These are phyloP conservation scores for Primulina huaijiensis DNA, from an alignment of 257 asterid genomes.

Conservation along the genomic window DNA sequence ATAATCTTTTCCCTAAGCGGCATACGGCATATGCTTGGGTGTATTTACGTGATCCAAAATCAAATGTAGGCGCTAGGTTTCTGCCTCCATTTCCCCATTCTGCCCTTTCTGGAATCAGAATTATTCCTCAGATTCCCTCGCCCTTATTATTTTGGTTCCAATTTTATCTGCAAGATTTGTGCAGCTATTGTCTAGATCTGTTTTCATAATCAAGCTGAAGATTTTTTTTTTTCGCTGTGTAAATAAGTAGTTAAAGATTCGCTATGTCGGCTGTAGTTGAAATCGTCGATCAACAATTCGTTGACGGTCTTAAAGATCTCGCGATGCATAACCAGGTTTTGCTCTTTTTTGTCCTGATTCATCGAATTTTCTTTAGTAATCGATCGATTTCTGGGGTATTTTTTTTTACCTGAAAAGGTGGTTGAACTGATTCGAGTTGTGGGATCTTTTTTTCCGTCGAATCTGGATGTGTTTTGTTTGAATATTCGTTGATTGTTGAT, in stretches of 20 bases:
- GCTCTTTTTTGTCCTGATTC: neutral
- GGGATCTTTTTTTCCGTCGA: conserved; percentile 9
- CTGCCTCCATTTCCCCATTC: neutral
- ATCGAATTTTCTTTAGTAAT: neutral
- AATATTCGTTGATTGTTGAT: neutral
- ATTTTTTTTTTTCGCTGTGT: conserved; percentile 21
- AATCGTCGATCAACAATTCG: conserved; percentile 36
- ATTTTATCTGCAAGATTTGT: conserved; percentile 13
- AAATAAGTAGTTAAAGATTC: neutral
- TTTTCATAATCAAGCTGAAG: conserved; percentile 18
- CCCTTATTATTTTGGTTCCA: neutral
- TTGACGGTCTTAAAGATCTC: conserved; percentile 35
- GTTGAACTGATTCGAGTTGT: conserved; percentile 14
- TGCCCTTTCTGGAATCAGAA: conserved; percentile 31
- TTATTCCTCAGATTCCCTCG: conserved; percentile 32
- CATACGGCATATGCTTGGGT: conserved; percentile 2
- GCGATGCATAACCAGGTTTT: conserved; percentile 46
- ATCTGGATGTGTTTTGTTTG: conserved; percentile 3
- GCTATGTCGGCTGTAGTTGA: conserved; percentile 44
- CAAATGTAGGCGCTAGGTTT: neutral
- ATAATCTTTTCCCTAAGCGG: neutral
- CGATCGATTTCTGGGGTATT: neutral
- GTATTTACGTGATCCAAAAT: neutral
- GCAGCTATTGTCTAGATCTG: conserved; percentile 15
- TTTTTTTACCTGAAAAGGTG: neutral